These are phyloP conservation scores for Borovskyia barvae DNA, from an alignment of 208 protist genomes.

Conservation along the genomic window DNA sequence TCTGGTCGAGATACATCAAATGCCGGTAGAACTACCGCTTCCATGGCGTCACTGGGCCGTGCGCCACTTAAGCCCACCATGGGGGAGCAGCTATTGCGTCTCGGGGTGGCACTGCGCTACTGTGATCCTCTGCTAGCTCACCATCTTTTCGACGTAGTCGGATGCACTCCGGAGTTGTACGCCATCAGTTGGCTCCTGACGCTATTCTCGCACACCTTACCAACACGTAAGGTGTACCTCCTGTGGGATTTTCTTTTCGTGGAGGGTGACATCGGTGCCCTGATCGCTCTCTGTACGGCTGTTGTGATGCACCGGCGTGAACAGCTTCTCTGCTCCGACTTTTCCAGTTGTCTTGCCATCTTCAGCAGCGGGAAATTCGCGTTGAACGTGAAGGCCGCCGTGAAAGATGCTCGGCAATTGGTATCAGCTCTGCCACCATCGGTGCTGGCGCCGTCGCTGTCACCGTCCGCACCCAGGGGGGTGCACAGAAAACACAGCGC, in stretches of 20 bases:
- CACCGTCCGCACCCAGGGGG: no score
- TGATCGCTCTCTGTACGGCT: constrained; percentile 31
- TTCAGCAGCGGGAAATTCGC: constrained; percentile 32
- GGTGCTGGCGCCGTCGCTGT: constrained; percentile 14
- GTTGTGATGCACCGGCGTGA: constrained; percentile 49
- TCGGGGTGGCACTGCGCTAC: constrained; percentile 71
- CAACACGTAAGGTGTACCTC: constrained; percentile 84
- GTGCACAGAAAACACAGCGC: no score
- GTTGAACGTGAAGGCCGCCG: constrained; percentile 28
- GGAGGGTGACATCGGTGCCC: constrained; percentile 20
- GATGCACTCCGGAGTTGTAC: constrained; percentile 90
- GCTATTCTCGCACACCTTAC: constrained; percentile 84
- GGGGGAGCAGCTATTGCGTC: constrained; percentile 67
- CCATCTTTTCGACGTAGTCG: constrained; percentile 80
- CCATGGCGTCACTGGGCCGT: neutral
- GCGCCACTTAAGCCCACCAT: constrained; percentile 41
- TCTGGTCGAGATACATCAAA: no score
- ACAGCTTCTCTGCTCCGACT: constrained; percentile 37
- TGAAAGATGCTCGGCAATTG: constrained; percentile 37
- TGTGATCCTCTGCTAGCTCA: constrained; percentile 87
- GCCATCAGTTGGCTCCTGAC: constrained; percentile 96
- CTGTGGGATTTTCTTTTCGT: constrained; percentile 93
- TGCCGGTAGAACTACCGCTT: neutral
- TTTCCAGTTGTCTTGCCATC: constrained; percentile 41
- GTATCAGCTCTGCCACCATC: constrained; percentile 40